Percentiles rank a stretch among this genome's conserved stretches.
These are phyloP conservation scores for Fusarium subglutinans DNA, from an alignment of 2,329 filamentous ascomycete genomes.

Conservation along the genomic window DNA sequence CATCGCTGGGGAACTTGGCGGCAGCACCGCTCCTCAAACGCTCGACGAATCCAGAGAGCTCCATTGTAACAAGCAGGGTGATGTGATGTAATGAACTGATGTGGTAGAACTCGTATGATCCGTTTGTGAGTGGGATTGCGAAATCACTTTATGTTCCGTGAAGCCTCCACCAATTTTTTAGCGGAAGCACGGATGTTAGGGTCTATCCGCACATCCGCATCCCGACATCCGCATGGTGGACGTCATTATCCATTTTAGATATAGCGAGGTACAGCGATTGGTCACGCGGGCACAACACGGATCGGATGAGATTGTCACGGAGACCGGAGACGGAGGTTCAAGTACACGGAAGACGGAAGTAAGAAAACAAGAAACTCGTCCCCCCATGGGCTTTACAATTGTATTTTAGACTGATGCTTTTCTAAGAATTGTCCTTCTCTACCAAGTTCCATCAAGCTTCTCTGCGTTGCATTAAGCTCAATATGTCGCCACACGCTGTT, in stretches of 20 bases:
- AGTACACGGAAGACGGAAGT: slow-evolving; percentile 14
- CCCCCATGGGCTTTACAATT: not conserved
- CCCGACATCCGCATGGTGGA: slow-evolving; percentile 29
- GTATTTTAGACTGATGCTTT: slow-evolving; percentile 20
- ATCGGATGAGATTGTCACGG: slow-evolving; percentile 2
- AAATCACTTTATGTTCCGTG: slow-evolving; percentile 44
- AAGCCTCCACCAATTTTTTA: not conserved
- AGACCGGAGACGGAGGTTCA: slow-evolving; percentile 7
- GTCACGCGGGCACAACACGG: slow-evolving; percentile 6
- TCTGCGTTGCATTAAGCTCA: not conserved
- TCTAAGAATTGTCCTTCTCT: not conserved
- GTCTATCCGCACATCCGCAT: slow-evolving; percentile 46
- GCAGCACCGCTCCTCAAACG: slow-evolving; percentile 53
- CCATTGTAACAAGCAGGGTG: slow-evolving; percentile 42
- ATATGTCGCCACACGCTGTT: slow-evolving; percentile 57
- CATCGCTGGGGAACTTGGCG: slow-evolving; percentile 58
- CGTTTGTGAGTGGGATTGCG: slow-evolving; percentile 25
- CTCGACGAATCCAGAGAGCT: slow-evolving; percentile 51
- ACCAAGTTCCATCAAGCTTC: not conserved
- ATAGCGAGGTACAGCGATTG: slow-evolving; percentile 6
- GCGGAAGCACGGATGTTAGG: slow-evolving; percentile 18
- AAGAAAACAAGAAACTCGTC: not conserved
- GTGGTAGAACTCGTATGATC: slow-evolving; percentile 37
- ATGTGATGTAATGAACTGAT: not conserved
- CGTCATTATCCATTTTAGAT: slow-evolving; percentile 37